Evolutionary conservation across 2,329 filamentous ascomycete genomes (phyloP).

Genomic region (Talaromyces sp.): DNA sequence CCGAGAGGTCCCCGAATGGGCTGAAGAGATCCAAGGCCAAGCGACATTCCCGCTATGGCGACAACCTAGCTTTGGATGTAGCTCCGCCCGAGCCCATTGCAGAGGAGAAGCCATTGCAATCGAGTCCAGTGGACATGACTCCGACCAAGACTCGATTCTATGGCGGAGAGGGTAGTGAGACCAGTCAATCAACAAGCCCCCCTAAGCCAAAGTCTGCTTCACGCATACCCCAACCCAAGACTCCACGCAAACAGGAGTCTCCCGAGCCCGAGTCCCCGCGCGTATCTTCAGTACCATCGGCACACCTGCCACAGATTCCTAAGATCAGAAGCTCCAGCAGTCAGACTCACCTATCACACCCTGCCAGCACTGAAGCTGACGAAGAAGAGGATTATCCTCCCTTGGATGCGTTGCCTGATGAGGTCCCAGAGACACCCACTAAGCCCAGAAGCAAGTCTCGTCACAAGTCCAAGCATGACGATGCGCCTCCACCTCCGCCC

Average conservation of each 20-base stretch:
- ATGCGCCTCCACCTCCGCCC: constrained; percentile 45
- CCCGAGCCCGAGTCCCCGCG: constrained; percentile 38
- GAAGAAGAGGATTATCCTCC: constrained; percentile 37
- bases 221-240: constrained; percentile 21
- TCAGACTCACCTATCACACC: constrained; percentile 33
- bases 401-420: constrained; percentile 20
- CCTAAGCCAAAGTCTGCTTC: constrained; percentile 17
- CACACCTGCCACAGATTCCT: constrained; percentile 47
- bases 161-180: constrained; percentile 12
- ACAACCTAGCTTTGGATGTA: constrained; percentile 31
- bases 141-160: constrained; percentile 21
- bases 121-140: constrained; percentile 6
- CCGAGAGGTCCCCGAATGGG: constrained; percentile 36
- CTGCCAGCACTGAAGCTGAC: constrained; percentile 25
- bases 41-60: constrained; percentile 42
- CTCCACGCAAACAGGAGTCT: constrained; percentile 29
- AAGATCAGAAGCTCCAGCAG: constrained; percentile 46
- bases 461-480: constrained; percentile 32
- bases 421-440: constrained; percentile 28
- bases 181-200: constrained; percentile 15
- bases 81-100: constrained; percentile 27
- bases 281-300: constrained; percentile 52
- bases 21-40: constrained; percentile 47
- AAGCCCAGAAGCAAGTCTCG: constrained; percentile 29
- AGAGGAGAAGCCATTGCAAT: not conserved